Conservation (phyloP, 2,329 filamentous ascomycete genomes). For the Laburnicola sp. region DNA sequence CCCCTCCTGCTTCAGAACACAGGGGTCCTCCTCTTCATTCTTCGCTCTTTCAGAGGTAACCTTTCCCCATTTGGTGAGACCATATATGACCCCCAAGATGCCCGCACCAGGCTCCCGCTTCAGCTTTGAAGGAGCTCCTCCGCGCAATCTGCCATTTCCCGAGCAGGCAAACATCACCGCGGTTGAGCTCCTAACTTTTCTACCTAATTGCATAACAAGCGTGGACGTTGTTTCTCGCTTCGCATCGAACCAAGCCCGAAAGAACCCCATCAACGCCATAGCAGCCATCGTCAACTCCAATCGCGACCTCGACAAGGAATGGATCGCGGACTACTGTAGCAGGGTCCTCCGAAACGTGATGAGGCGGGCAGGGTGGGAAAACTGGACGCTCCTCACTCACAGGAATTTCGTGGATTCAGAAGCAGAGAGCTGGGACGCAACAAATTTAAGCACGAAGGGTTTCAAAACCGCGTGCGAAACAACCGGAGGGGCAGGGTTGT, state of each 20-base stretch:
- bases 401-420: conserved; percentile 9
- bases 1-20: too few relatives aligned
- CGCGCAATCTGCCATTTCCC: conserved; percentile 22
- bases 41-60: too few relatives aligned
- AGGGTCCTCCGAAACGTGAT: conserved; percentile 22
- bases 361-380: conserved; percentile 18
- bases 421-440: conserved; percentile 15
- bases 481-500: not conserved
- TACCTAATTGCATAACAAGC: conserved; percentile 26
- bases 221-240: conserved; percentile 28
- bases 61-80: too few relatives aligned
- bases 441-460: conserved; percentile 6
- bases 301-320: conserved; percentile 15
- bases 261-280: conserved; percentile 11
- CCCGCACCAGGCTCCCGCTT: conserved; percentile 11
- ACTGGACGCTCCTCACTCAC: conserved; percentile 24
- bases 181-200: conserved; percentile 28
- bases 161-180: conserved; percentile 23
- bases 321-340: conserved; percentile 16
- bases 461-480: conserved; percentile 7
- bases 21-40: too few relatives aligned
- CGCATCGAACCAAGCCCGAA: conserved; percentile 23
- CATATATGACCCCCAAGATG: too few relatives aligned
- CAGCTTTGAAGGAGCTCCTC: conserved; percentile 7
- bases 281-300: conserved; percentile 22